phyloP scores from a whole-genome alignment of 2,329 filamentous ascomycete species.

The Aspergillus glaucus region DNA sequence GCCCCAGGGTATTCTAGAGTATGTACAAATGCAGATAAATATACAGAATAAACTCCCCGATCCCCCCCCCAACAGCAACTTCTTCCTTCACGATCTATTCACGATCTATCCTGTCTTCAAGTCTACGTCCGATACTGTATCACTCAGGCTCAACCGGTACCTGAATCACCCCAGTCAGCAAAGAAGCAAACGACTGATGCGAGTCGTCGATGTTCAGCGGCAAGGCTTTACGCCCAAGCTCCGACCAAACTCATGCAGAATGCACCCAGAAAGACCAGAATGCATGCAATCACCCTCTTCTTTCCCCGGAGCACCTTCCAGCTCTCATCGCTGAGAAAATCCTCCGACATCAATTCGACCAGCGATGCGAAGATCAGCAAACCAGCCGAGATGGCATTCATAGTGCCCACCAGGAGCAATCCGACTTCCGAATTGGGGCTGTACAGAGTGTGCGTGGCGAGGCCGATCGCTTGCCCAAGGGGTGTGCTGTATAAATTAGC shows the following conservation, averaged over 20 bases:
- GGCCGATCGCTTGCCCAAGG: conserved; percentile 69
- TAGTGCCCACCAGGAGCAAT: conserved; percentile 68
- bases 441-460: conserved; percentile 69
- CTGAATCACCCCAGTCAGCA: too few species aligned
- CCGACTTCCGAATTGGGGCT: conserved; percentile 66
- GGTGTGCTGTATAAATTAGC: conserved; percentile 54
- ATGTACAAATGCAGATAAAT: too few species aligned
- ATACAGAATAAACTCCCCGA: too few species aligned
- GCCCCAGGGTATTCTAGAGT: too few species aligned
- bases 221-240: conserved; percentile 55
- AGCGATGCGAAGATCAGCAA: conserved; percentile 69
- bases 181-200: too few species aligned
- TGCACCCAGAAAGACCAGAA: conserved; percentile 59
- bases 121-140: too few species aligned
- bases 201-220: too few species aligned
- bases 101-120: too few species aligned
- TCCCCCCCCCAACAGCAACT: too few species aligned
- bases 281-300: conserved; percentile 56
- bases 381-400: conserved; percentile 77
- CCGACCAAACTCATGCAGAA: conserved; percentile 65
- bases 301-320: conserved; percentile 60
- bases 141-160: too few species aligned
- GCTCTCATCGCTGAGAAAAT: conserved; percentile 70
- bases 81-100: too few species aligned
- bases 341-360: conserved; percentile 71